Conservation (phyloP, 345 rosid genomes). For the Rhodamnia argentea region DNA sequence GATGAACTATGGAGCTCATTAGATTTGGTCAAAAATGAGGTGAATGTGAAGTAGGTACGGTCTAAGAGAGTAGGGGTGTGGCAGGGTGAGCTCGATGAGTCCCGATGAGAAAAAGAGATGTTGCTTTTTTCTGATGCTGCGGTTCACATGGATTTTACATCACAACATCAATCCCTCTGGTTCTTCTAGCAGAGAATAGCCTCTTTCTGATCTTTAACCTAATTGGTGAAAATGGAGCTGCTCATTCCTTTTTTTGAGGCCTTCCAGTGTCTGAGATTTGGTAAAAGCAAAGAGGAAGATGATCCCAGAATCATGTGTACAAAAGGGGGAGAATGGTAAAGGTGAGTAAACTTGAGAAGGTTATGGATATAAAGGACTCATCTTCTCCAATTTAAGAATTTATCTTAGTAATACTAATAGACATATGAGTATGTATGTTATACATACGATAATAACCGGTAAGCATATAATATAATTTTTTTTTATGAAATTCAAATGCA, state of each 20-base stretch:
- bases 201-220: not conserved
- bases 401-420: not conserved
- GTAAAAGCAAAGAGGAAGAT: not conserved
- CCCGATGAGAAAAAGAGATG: not conserved
- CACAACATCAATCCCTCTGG: not conserved
- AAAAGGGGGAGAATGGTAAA: not conserved
- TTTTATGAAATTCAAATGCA: not conserved
- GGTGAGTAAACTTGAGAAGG: not conserved
- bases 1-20: not conserved
- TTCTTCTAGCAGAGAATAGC: not conserved
- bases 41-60: not conserved
- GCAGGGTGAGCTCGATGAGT: not conserved
- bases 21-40: not conserved
- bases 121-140: not conserved
- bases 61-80: not conserved
- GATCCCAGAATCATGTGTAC: not conserved
- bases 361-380: not conserved
- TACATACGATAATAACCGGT: not conserved
- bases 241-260: not conserved
- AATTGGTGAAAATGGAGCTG: not conserved
- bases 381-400: not conserved
- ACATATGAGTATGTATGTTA: not conserved
- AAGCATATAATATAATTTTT: not conserved
- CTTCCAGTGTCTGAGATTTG: not conserved
- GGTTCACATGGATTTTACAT: not conserved